These are phyloP conservation scores for Fusarium aywerte DNA, from an alignment of 2,329 filamentous ascomycete genomes.

Conservation along the genomic window DNA sequence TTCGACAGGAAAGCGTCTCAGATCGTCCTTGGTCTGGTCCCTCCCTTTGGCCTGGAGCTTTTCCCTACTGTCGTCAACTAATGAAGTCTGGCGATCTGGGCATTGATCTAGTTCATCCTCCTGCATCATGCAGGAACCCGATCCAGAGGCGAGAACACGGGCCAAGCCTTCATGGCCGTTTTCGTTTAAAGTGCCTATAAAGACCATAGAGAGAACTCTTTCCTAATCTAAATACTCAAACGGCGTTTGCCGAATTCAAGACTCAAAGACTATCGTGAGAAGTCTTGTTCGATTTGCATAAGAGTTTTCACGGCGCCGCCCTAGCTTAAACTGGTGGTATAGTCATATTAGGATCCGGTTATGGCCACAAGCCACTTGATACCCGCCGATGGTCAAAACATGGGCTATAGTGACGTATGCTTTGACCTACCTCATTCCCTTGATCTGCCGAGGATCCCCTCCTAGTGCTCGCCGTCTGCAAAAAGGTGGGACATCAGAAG, in stretches of 20 bases:
- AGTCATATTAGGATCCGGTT: background rate
- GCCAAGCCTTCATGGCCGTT: background rate
- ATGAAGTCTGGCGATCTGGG: background rate
- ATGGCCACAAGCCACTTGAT: background rate
- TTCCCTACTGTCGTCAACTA: background rate
- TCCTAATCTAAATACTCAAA: too few species aligned
- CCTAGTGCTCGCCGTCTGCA: background rate
- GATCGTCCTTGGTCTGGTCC: slow-evolving; percentile 4
- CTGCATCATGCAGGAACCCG: slow-evolving; percentile 27
- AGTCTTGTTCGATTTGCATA: background rate
- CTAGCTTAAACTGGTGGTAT: background rate
- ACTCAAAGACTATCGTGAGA: too few species aligned
- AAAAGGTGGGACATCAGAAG: background rate
- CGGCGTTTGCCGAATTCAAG: background rate
- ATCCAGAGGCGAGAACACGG: background rate
- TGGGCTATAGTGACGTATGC: slow-evolving; percentile 4
- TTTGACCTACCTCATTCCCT: background rate
- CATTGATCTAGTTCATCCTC: background rate
- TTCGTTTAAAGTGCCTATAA: background rate
- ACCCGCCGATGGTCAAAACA: background rate
- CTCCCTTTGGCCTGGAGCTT: background rate
- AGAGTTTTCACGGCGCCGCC: background rate
- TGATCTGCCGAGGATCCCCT: background rate
- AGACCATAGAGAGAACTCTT: background rate
- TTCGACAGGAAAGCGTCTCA: slow-evolving; percentile 5